Percentiles rank a stretch among this genome's conserved stretches.
These are phyloP conservation scores for Microbotryum scabiosae DNA, from an alignment of 1,284 basidiomycete species.

Conservation along the genomic window DNA sequence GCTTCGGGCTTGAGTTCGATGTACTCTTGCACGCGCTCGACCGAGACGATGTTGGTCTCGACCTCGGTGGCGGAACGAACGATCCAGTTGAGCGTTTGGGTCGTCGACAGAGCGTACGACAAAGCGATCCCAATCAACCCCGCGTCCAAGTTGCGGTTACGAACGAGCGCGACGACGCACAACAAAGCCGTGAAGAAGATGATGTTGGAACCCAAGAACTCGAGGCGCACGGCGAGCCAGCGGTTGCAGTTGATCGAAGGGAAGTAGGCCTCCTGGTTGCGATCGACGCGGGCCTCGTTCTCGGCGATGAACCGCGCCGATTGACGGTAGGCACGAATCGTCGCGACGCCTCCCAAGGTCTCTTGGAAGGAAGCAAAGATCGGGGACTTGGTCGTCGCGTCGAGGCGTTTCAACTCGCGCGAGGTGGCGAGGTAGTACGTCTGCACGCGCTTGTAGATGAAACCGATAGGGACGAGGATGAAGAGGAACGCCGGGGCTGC, in stretches of 20 bases:
- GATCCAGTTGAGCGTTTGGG: slow-evolving; percentile 41
- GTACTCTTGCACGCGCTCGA: slow-evolving; percentile 51
- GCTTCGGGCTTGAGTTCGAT: slow-evolving; percentile 69
- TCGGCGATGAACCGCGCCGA: slow-evolving; percentile 63
- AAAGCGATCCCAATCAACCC: slow-evolving; percentile 86
- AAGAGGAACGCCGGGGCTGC: slow-evolving; percentile 24
- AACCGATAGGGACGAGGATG: slow-evolving; percentile 22
- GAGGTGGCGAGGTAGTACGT: slow-evolving; percentile 79
- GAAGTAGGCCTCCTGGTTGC: slow-evolving; percentile 65
- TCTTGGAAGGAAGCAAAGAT: slow-evolving; percentile 72
- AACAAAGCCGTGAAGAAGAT: slow-evolving; percentile 66
- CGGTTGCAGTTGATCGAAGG: slow-evolving; percentile 49
- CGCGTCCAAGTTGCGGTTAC: slow-evolving; percentile 63
- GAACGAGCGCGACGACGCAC: slow-evolving; percentile 58
- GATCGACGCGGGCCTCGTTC: slow-evolving; percentile 70
- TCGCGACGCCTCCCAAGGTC: slow-evolving; percentile 70
- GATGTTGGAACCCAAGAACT: slow-evolving; percentile 72
- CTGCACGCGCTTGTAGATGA: slow-evolving; percentile 51
- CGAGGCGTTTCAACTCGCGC: slow-evolving; percentile 65
- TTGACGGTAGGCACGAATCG: slow-evolving; percentile 64
- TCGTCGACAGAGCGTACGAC: slow-evolving; percentile 67
- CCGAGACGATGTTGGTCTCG: slow-evolving; percentile 79
- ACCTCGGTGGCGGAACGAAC: slow-evolving; percentile 78
- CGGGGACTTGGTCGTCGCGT: slow-evolving; percentile 80
- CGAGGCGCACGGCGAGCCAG: slow-evolving; percentile 68